Evolutionary conservation across 345 rosid genomes (phyloP).

Genomic region (Eucalyptus curtisii): DNA sequence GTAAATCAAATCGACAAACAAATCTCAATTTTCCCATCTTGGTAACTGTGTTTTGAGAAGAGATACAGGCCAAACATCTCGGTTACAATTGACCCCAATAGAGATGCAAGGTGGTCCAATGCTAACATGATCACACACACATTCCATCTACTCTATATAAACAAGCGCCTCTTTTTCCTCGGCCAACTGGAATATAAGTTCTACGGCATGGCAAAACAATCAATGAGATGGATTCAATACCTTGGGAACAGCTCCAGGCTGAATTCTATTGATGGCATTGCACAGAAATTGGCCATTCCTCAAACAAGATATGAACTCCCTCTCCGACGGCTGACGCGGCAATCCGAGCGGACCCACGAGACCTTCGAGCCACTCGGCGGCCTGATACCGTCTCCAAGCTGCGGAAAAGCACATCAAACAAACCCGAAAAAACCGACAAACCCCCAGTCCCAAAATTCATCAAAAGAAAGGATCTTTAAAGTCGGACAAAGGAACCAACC

Average conservation of each 20-base stretch:
- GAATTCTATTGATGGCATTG: slow-evolving; percentile 79
- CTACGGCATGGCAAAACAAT: background rate
- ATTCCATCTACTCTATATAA: background rate
- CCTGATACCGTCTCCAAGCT: slow-evolving; percentile 77
- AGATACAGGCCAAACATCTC: background rate
- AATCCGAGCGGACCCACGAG: slow-evolving; percentile 63
- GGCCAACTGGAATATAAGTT: background rate
- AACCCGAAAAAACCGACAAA: background rate
- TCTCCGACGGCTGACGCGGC: slow-evolving; percentile 65
- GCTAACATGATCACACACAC: background rate
- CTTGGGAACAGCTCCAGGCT: slow-evolving; percentile 83
- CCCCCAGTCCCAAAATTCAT: background rate
- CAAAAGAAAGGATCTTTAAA: background rate
- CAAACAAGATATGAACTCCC: slow-evolving; percentile 80
- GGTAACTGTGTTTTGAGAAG: background rate
- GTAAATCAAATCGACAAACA: background rate
- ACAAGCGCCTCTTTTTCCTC: background rate
- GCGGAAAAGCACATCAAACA: background rate
- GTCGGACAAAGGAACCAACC: slow-evolving; percentile 17
- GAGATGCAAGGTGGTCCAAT: background rate
- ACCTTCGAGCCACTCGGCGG: slow-evolving; percentile 65
- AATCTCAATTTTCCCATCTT: background rate
- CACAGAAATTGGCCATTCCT: slow-evolving; percentile 85
- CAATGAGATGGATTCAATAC: slow-evolving; percentile 8
- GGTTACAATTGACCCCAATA: background rate